Evolutionary conservation across 192 early-diverging fungal species (phyloP), one percentile per base, ranked within the genome.

Genomic region (Mortierella alpina): DNA sequence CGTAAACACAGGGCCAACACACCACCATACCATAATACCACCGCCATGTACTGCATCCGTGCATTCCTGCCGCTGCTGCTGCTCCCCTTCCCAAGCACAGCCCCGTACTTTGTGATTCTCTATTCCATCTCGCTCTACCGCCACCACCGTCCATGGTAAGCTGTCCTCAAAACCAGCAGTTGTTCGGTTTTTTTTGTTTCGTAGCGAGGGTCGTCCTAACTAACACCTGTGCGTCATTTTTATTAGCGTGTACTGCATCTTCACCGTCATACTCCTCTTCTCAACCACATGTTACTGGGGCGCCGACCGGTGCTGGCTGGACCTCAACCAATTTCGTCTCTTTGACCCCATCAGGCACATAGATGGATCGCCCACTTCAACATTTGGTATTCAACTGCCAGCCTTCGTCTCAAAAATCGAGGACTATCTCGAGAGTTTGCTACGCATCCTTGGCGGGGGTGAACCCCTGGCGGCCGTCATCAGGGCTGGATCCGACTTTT

Each of bases 221-320:
- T 48, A 10, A 7, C 11, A 14, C n/a, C 55, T 6, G 14, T 8
- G 18, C 46, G 2, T 22, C 18, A 51, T 44, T 52, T 18, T 52
- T 12, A n/a, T 39, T 63, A 90, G 89, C 61, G 79, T 88, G 12
- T 88, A 87, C 61, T 90, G 89, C 68, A 83, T 87, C 22, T 82
- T 88, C 69, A 75, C 88, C 8, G 66, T 90, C 3, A 83, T 90
- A 50, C 84, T 87, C 13, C 62, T 90, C 17, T 88, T 90, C 58
- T 86, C 84, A 1, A 86, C 87, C 12, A 90, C 89, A 8, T 90
- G 89, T 61, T 90, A 88, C 63, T 90, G 89, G 89, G 89, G 89
- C 45, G 83, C 86, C 41, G 89, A 86, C 42, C 84, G 89, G 56
- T 90, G 89, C 69, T 90, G 89, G 89, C 42, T 90, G 20, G 84